Conservation (phyloP, 306 rosid species). For the Rosa rugosa region DNA sequence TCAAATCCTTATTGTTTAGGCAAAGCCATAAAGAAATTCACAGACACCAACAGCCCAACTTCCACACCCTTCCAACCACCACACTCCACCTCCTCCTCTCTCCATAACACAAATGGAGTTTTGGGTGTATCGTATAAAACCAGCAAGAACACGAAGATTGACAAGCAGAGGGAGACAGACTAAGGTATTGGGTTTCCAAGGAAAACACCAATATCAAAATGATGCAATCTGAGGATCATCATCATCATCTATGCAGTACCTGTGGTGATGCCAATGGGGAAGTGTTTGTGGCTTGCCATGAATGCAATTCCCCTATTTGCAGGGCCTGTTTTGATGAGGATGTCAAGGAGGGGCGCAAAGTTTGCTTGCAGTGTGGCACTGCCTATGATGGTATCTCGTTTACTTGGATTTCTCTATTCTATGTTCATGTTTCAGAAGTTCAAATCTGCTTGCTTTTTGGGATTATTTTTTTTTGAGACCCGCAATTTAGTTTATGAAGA, state of each 20-base stretch:
- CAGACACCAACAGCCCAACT: constrained; percentile 76
- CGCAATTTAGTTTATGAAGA: constrained; percentile 1
- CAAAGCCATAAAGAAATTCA: constrained; percentile 9
- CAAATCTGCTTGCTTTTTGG: neutral
- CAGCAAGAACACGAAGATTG: constrained; percentile 27
- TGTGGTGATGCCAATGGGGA: constrained; percentile 91
- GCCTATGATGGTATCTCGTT: constrained; percentile 55
- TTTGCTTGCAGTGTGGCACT: constrained; percentile 76
- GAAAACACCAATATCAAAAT: constrained; percentile 36
- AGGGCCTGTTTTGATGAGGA: constrained; percentile 72
- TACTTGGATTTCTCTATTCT: constrained; percentile 9
- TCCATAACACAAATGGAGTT: constrained; percentile 28
- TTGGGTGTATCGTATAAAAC: constrained; percentile 48
- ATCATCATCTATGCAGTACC: constrained; percentile 60
- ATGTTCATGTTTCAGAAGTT: neutral
- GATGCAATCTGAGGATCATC: constrained; percentile 76
- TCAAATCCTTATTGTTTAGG: constrained; percentile 26
- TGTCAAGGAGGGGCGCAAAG: constrained; percentile 71
- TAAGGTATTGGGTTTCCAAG: constrained; percentile 14
- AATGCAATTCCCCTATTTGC: constrained; percentile 76
- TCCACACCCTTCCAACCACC: constrained; percentile 54
- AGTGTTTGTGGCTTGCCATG: constrained; percentile 81
- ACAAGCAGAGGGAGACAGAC: constrained; percentile 23
- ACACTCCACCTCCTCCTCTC: constrained; percentile 28
- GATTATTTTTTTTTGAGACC: neutral